phyloP scores from a whole-genome alignment of 2,329 filamentous ascomycete species.

The Ambrosiella xylebori region DNA sequence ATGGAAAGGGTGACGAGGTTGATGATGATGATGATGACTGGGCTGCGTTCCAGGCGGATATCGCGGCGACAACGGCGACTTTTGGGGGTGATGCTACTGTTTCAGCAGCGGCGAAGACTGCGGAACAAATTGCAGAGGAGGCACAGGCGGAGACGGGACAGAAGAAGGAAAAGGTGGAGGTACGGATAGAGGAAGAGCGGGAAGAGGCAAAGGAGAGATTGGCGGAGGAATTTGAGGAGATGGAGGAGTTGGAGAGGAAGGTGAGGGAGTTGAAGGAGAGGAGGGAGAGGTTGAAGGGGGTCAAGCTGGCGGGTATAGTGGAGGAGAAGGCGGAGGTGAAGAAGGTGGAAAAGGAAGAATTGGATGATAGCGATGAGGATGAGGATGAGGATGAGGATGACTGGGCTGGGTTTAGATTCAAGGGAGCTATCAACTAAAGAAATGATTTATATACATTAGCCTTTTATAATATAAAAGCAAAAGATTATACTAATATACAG shows the following conservation, averaged over 20 bases:
- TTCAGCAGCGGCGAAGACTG: slow-evolving; percentile 32
- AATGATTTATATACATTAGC: not conserved
- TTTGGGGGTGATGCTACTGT: slow-evolving; percentile 26
- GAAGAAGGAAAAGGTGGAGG: slow-evolving; percentile 33
- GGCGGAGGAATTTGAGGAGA: slow-evolving; percentile 66
- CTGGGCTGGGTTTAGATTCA: slow-evolving; percentile 36
- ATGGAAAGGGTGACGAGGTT: not conserved
- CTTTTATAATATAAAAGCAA: not conserved
- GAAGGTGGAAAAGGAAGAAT: not conserved
- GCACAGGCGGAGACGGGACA: slow-evolving; percentile 34
- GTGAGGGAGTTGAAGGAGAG: slow-evolving; percentile 52
- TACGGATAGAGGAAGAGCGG: slow-evolving; percentile 45
- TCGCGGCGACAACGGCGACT: slow-evolving; percentile 32
- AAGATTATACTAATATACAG: not conserved
- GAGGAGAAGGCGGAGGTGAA: not conserved
- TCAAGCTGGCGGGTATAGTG: not conserved
- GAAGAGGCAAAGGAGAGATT: slow-evolving; percentile 60
- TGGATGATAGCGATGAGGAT: slow-evolving; percentile 32
- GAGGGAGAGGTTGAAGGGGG: slow-evolving; percentile 55
- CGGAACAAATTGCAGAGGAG: slow-evolving; percentile 36
- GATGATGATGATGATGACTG: slow-evolving; percentile 58
- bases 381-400: slow-evolving; percentile 36
- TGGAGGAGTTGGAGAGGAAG: slow-evolving; percentile 60
- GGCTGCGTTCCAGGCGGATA: slow-evolving; percentile 74
- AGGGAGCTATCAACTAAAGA: slow-evolving; percentile 10